Conservation (phyloP, 2,329 filamentous ascomycete species). For the Cylindrodendrum hubeiense region DNA sequence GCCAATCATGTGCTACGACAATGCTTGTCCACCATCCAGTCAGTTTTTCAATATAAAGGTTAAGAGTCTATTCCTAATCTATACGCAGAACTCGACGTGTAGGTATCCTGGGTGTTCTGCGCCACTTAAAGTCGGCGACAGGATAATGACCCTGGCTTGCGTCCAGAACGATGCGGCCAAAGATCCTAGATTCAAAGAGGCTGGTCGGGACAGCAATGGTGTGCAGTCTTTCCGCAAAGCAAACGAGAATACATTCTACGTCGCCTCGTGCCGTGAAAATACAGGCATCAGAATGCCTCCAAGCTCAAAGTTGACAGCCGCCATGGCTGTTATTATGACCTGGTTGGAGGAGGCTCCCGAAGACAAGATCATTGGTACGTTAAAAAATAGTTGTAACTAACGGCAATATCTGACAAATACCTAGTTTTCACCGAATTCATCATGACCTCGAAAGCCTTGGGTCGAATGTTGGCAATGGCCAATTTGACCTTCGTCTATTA, state of each 20-base stretch:
- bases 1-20: slow-evolving; percentile 36
- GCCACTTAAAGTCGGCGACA: background rate
- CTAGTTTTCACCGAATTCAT: slow-evolving; percentile 54
- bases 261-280: slow-evolving; percentile 18
- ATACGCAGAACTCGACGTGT: background rate
- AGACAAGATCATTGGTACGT: slow-evolving; percentile 56
- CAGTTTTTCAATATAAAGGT: background rate
- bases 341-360: slow-evolving; percentile 48
- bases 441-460: slow-evolving; percentile 49
- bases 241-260: slow-evolving; percentile 37
- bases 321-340: slow-evolving; percentile 47
- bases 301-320: slow-evolving; percentile 49
- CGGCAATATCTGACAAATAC: fast-evolving
- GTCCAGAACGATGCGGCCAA: fast-evolving
- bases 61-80: background rate
- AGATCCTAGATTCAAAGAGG: slow-evolving; percentile 12
- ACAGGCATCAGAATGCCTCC: slow-evolving; percentile 25
- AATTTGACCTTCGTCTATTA: slow-evolving; percentile 54
- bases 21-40: background rate
- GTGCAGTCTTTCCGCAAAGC: slow-evolving; percentile 19
- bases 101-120: background rate
- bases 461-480: slow-evolving; percentile 48
- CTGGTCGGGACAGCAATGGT: slow-evolving; percentile 42
- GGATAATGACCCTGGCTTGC: background rate
- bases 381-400: fast-evolving